Conservation (phyloP, 345 rosid genomes). For the Hibiscus syriacus region DNA sequence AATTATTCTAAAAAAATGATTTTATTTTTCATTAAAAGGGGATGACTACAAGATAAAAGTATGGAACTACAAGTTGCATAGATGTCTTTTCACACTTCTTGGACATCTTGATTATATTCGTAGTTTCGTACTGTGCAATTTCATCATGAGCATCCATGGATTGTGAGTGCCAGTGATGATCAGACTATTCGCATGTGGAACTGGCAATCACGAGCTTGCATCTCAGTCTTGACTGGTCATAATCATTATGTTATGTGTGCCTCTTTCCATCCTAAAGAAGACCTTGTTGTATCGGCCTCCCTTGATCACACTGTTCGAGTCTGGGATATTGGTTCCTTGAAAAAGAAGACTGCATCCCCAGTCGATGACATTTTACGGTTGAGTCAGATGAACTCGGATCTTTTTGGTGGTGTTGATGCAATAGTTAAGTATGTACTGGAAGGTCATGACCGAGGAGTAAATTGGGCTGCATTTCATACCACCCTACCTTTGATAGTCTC, state of each 20-base stretch:
- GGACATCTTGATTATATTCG: slow-evolving; percentile 98
- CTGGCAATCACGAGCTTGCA: slow-evolving; percentile 96
- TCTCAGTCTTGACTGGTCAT: slow-evolving; percentile 94
- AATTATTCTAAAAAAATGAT: slow-evolving; percentile 7
- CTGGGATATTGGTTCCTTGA: slow-evolving; percentile 92
- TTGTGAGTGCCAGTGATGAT: slow-evolving; percentile 99
- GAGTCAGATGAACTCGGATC: slow-evolving; percentile 88
- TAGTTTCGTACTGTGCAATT: slow-evolving; percentile 92
- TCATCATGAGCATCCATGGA: slow-evolving; percentile 97
- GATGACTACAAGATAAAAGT: slow-evolving; percentile 97
- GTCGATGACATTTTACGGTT: slow-evolving; percentile 83
- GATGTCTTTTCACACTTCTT: slow-evolving; percentile 88
- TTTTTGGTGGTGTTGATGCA: slow-evolving; percentile 92
- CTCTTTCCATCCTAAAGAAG: slow-evolving; percentile 92
- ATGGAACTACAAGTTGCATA: slow-evolving; percentile 89
- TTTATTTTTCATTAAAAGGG: slow-evolving; percentile 33
- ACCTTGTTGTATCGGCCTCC: slow-evolving; percentile 96
- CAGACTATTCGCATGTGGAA: slow-evolving; percentile 98
- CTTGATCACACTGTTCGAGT: slow-evolving; percentile 95
- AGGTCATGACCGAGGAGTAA: slow-evolving; percentile 98
- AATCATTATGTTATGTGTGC: slow-evolving; percentile 99
- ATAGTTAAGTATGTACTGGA: slow-evolving; percentile 93
- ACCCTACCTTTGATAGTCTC: slow-evolving; percentile 91
- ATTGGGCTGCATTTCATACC: slow-evolving; percentile 99
- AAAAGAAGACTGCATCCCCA: slow-evolving; percentile 88